Evolutionary conservation across 257 asterid genomes (phyloP).

Genomic region (Solanum bukasovii): DNA sequence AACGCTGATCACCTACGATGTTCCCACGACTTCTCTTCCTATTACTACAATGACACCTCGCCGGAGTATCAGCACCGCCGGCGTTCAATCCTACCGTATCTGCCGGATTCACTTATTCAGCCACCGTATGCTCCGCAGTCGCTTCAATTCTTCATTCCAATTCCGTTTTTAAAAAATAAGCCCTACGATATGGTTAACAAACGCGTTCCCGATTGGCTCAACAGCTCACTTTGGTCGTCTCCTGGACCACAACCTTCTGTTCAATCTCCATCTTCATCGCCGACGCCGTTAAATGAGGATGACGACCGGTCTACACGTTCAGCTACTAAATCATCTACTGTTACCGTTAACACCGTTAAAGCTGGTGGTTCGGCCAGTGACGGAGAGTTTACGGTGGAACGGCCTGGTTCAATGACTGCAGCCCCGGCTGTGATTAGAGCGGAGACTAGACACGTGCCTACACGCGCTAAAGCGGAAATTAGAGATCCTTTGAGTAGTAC

Average conservation of each 20-base stretch:
- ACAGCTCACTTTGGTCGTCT: constrained; percentile 69
- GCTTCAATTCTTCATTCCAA: not conserved
- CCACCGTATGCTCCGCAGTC: not conserved
- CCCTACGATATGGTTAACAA: constrained; percentile 5
- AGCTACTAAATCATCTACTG: constrained; percentile 8
- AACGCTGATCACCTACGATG: not conserved
- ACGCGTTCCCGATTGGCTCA: constrained; percentile 71
- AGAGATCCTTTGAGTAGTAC: constrained; percentile 45
- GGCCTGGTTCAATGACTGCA: constrained; percentile 20
- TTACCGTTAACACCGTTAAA: constrained; percentile 1
- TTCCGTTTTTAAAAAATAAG: not conserved
- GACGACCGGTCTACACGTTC: not conserved
- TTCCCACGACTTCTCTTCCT: not conserved
- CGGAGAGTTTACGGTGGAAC: constrained; percentile 4
- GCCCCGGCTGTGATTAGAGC: constrained; percentile 21
- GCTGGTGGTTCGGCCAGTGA: not conserved
- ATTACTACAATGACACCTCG: not conserved
- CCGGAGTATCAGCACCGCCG: not conserved
- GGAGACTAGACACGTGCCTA: constrained; percentile 18
- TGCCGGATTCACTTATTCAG: not conserved
- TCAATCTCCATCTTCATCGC: constrained; percentile 14
- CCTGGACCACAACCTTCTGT: constrained; percentile 8
- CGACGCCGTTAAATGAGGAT: constrained; percentile 8
- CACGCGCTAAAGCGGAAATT: constrained; percentile 25
- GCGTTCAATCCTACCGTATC: not conserved